Base-by-base conservation (phyloP, 2,329 filamentous ascomycete genomes). In the Daldinia sp. region DNA sequence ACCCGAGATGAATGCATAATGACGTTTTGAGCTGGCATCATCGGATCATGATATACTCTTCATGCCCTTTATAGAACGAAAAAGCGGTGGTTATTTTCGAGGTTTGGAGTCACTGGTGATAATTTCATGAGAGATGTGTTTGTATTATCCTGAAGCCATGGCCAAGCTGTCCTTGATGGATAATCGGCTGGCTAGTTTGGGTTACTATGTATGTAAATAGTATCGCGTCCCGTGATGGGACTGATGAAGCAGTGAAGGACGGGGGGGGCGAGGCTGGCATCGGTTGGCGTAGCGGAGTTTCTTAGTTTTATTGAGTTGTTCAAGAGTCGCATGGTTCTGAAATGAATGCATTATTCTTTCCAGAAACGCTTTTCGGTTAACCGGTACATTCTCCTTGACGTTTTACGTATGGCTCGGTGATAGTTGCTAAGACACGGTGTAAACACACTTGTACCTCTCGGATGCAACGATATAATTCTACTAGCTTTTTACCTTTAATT, bases 111-210 rank as follows among this genome's bases (percentile, higher is more conserved):
- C 53, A 48, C 33, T 42, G 54, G 44, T 55, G 55, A 63, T 56
- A 39, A 54, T 55, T n/a, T 28, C 44, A 30, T 15, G 42, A 56
- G 51, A 44, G 4, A 56, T 39, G 13, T 5, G 18, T 20, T 20
- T 39, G 3, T 48, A 41, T 50, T 37, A 23, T 42, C 35, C 23
- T 35, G 6, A 15, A 50, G 10, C 58, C 23, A 20, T 30, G 44
- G 15, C 26, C 9, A 6, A 30, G 44, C 13, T 18, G n/a, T 69
- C 67, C 67, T 67, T 62, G 69, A 71, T 64, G 69, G 66, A 71
- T 59, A 60, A 23, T n/a, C 2, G 35, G 60, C 57, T 37, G 7
- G n/a, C 18, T 50, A 15, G 63, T 55, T 54, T 44, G 35, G 57
- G 42, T 57, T 46, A 18, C 10, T 60, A 33, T 3, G 33, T 35